Conservation (phyloP, 257 asterid species). For the Plectranthus barbatus region DNA sequence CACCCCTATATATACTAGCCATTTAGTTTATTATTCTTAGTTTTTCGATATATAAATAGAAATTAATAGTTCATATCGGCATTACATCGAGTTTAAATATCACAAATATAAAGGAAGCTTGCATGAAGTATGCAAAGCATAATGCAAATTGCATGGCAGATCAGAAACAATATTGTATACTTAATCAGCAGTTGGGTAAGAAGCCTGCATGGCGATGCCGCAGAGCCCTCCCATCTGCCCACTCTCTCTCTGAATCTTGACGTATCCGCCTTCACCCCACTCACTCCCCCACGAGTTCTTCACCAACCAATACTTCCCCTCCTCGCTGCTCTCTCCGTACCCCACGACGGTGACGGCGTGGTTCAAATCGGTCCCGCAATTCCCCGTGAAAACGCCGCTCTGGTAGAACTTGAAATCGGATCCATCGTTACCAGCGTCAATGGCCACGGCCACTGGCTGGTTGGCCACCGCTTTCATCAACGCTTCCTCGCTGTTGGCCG, state of each 20-base stretch:
- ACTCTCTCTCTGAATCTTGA: slow-evolving; percentile 21
- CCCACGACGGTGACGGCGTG: slow-evolving; percentile 25
- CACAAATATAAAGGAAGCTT: too few relatives aligned
- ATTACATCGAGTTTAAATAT: too few relatives aligned
- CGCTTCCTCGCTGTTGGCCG: slow-evolving; percentile 19
- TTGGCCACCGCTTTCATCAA: slow-evolving; percentile 17
- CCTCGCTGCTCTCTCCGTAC: slow-evolving; percentile 10
- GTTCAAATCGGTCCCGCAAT: slow-evolving; percentile 9
- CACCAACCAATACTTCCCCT: slow-evolving; percentile 23
- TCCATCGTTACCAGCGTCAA: slow-evolving; percentile 2
- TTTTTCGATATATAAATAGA: too few relatives aligned
- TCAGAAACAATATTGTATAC: too few relatives aligned
- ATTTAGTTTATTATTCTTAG: too few relatives aligned
- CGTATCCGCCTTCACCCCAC: slow-evolving; percentile 35
- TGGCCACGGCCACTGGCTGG: slow-evolving; percentile 15
- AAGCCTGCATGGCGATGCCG: not conserved
- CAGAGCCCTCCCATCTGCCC: slow-evolving; percentile 11
- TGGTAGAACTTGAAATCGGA: slow-evolving; percentile 3
- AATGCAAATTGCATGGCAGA: too few relatives aligned
- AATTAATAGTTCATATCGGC: too few relatives aligned
- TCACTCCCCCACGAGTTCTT: slow-evolving; percentile 25
- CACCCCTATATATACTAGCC: too few relatives aligned
- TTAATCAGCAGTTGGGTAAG: slow-evolving; percentile 3
- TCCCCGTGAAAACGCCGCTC: slow-evolving; percentile 18
- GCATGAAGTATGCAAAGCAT: too few relatives aligned